phyloP scores from a whole-genome alignment of 2,329 filamentous ascomycete genomes.

The Beauveria australis region DNA sequence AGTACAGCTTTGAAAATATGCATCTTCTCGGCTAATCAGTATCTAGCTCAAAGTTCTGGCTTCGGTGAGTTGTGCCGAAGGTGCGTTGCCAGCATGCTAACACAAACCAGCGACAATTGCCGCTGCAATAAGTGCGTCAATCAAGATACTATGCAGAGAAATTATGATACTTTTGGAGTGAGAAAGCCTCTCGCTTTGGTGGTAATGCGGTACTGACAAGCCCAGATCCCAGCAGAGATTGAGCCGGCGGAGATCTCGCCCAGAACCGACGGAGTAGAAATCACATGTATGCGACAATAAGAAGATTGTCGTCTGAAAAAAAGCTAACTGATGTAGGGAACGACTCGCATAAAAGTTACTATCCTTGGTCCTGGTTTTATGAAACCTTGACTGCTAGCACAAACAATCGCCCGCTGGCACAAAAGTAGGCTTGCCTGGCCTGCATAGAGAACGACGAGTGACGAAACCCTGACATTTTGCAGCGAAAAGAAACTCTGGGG shows the following conservation, averaged over 20 bases:
- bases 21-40: not conserved
- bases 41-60: slow-evolving; percentile 8
- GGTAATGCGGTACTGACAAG: not conserved
- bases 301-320: not conserved
- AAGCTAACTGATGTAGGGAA: slow-evolving; percentile 43
- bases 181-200: not conserved
- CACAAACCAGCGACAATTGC: slow-evolving; percentile 31
- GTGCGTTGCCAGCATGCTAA: not conserved
- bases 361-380: slow-evolving; percentile 47
- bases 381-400: slow-evolving; percentile 23
- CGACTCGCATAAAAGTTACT: slow-evolving; percentile 61
- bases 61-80: not conserved
- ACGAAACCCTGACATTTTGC: not conserved
- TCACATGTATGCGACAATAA: slow-evolving; percentile 23
- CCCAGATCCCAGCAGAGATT: slow-evolving; percentile 26
- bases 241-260: slow-evolving; percentile 20
- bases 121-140: slow-evolving; percentile 34
- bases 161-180: slow-evolving; percentile 33
- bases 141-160: slow-evolving; percentile 33
- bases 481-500: slow-evolving; percentile 20
- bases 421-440: not conserved
- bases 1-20: not conserved
- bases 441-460: no score
- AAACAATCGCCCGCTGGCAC: slow-evolving; percentile 15
- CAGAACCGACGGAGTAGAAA: slow-evolving; percentile 22